Evolutionary conservation across 1,284 basidiomycete species (phyloP), one percentile per base, ranked within the genome.

Genomic region (Laetiporus sulphureus): DNA sequence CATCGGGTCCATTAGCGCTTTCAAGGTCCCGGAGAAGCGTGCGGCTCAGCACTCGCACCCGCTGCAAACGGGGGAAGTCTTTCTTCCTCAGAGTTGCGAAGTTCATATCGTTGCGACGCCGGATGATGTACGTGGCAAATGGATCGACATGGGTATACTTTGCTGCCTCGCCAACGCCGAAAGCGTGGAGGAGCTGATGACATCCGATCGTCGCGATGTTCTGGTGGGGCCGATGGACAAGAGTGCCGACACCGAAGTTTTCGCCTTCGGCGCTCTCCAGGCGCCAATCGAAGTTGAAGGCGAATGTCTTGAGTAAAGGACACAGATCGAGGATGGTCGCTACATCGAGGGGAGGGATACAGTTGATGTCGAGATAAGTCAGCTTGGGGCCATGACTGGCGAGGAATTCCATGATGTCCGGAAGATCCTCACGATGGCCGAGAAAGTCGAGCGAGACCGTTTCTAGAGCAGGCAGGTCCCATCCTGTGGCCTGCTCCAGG

Each of bases 231-330:
- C 62, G 58, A 30, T 67, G 59, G 2, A 73, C 68, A 8, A 83
- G 56, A 13, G 52, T 50, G 37, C 63, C 56, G 3, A 53, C 57
- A 2, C 53, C 47, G 50, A 56, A 54, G n/a, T 52, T 50, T 30
- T 62, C 57, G 46, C 57, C 50, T 3, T 53, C 53, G 38, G 60
- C 52, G 33, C 30, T 44, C 1, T 52, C 54, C 3, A 75, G 57
- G 23, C 64, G 66, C 83, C 84, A 86, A 56, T 87, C 84, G 11
- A 71, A 73, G 52, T 83, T 86, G 65, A 87, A 86, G 16, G 71
- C 68, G 55, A 87, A 77, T 0, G 75, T 72, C 13, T 58, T 63
- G 25, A 87, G 71, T 40, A 66, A 58, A 0, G 81, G 80, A 50
- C 82, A 86, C 4, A 76, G 61, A 19, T 77, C 74, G 16, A 87